Percentiles rank a stretch among this genome's conserved stretches.
These are phyloP conservation scores for Collybia nuda DNA, from an alignment of 768 basidiomycete species.

Conservation along the genomic window DNA sequence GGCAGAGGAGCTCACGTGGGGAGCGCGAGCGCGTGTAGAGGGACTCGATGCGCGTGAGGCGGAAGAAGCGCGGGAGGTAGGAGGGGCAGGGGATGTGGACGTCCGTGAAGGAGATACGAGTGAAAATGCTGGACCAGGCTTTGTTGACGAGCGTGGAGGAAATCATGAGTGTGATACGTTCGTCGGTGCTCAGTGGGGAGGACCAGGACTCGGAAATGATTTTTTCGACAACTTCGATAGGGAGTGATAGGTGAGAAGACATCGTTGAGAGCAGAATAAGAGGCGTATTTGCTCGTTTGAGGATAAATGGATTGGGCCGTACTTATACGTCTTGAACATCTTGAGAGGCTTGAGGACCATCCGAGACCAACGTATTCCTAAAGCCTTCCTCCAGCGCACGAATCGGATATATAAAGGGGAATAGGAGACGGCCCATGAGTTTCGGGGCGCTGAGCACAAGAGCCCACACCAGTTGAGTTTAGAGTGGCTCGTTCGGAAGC, in stretches of 20 bases:
- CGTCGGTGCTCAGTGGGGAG: neutral
- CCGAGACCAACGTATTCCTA: too few species aligned
- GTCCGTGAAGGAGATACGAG: slow-evolving; percentile 26
- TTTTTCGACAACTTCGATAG: neutral
- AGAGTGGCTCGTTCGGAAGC: too few species aligned
- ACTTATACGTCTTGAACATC: too few species aligned
- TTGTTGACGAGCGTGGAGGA: neutral
- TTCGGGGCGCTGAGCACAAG: too few species aligned
- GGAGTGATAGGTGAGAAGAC: neutral
- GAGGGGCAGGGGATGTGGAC: slow-evolving; percentile 29
- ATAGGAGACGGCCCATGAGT: too few species aligned
- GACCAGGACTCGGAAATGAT: neutral
- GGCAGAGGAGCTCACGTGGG: slow-evolving; percentile 2
- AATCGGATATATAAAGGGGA: too few species aligned
- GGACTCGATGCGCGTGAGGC: neutral
- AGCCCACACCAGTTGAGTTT: too few species aligned
- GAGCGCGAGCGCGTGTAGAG: slow-evolving; percentile 8
- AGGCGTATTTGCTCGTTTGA: too few species aligned
- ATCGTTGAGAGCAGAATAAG: too few species aligned
- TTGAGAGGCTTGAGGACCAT: too few species aligned
- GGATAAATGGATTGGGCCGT: too few species aligned
- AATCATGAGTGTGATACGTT: neutral
- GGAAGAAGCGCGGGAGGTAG: slow-evolving; percentile 10
- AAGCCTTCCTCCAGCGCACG: too few species aligned
- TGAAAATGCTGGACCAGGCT: neutral